A percentile compares a stretch with the other conserved stretches of the same genome.
Conservation (phyloP, 176 grass and related monocot genomes). For the Luzula sylvatica region DNA sequence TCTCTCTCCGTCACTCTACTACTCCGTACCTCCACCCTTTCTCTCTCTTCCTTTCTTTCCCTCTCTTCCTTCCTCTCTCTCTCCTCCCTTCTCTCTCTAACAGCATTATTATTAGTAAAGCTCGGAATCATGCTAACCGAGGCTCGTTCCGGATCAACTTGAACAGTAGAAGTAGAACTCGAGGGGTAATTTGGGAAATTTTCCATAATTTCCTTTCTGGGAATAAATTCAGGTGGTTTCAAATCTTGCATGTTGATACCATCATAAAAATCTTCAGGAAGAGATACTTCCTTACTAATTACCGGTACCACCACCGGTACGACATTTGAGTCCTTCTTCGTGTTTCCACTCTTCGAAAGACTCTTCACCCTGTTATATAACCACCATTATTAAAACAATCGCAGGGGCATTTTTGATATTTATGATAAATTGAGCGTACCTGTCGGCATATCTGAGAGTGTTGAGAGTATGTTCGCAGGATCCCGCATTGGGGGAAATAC, state of each 20-base stretch:
- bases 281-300: conserved; percentile 41
- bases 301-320: conserved; percentile 30
- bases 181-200: conserved; percentile 38
- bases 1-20: conserved; percentile 45
- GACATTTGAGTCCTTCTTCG: conserved; percentile 61
- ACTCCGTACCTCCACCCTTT: conserved; percentile 39
- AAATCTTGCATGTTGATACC: conserved; percentile 46
- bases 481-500: conserved; percentile 93
- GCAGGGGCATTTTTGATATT: neutral
- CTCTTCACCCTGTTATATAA: conserved; percentile 79
- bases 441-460: conserved; percentile 95
- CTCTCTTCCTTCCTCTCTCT: conserved; percentile 47
- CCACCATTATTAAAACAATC: no score
- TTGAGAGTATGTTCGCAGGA: conserved; percentile 99
- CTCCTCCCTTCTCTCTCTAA: conserved; percentile 16
- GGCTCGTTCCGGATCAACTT: conserved; percentile 65
- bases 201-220: conserved; percentile 38
- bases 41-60: conserved; percentile 16
- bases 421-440: conserved; percentile 39
- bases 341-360: conserved; percentile 80
- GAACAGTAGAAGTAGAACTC: conserved; percentile 34
- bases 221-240: conserved; percentile 41
- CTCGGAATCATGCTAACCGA: conserved; percentile 58
- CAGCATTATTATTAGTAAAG: conserved; percentile 30
- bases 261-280: conserved; percentile 48